Base-by-base conservation (phyloP, 345 rosid genomes). In the Salix arbutifolia region DNA sequence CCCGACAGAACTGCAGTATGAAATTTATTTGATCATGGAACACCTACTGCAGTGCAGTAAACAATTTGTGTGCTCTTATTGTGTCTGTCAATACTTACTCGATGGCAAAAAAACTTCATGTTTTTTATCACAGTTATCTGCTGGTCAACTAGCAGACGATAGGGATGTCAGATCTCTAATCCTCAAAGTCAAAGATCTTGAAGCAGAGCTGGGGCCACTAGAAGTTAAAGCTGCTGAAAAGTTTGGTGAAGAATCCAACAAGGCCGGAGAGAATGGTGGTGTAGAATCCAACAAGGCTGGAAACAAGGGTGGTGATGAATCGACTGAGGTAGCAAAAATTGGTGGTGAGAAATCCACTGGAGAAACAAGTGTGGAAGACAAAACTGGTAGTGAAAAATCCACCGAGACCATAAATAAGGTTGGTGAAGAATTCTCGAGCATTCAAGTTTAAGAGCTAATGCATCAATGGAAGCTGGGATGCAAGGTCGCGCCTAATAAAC, bases 181-280 rank as follows among this genome's bases (percentile, higher is more conserved):
- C 14, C 71, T 70, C 30, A 85, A 76, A 18, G 84, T 92, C 73
- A 94, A 88, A 86, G 88, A 87, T 77, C 75, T 86, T 74, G 98
- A 92, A 75, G 89, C 89, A 75, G 86, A 85, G 86, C 87, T 91
- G 75, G 91, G 89, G 74, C 89, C 92, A 38, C 46, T 89, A 62
- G 83, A 81, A 77, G 79, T 80, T 80, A 81, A 23, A 70, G 21
- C 60, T 13, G 48, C 66, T 5, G 26, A 71, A 14, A 52, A 44
- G 58, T 56, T 8, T 61, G 42, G 70, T 37, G 61, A 78, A 78
- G 46, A 72, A 53, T 38, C 72, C 65, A 19, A 18, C 5, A 50
- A 78, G 72, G 38, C 35, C 26, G 35, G 5, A 18, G 71, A 65
- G 12, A 67, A 60, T 33, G 31, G 30, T 42, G 44, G n/a, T 42